A percentile compares a stretch with the other conserved stretches of the same genome.
Conservation (phyloP, 169 alveolate species). For the Toxoplasma gondii region DNA sequence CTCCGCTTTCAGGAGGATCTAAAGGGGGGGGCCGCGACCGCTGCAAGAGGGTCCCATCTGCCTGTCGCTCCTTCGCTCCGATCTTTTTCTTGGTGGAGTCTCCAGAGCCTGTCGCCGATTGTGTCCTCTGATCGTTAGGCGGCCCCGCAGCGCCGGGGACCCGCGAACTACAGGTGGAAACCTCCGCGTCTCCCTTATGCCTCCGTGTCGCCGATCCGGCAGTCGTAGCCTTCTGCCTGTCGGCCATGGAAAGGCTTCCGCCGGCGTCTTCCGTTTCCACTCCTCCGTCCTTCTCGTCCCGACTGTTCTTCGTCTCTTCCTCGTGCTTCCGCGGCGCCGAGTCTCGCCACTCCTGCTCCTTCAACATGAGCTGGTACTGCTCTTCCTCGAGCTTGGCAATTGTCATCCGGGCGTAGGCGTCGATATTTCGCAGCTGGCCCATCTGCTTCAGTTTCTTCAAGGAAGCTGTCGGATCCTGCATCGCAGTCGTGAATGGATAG, state of each 20-base stretch:
- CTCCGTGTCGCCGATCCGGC: neutral
- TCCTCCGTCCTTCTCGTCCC: neutral
- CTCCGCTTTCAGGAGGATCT: slow-evolving; percentile 4
- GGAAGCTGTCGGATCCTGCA: slow-evolving; percentile 29
- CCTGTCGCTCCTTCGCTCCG: neutral
- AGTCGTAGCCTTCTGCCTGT: neutral
- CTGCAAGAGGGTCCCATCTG: neutral
- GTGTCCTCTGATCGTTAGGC: too few species aligned
- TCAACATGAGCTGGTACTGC: slow-evolving; percentile 17
- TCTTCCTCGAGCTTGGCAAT: neutral
- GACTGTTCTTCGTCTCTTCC: neutral
- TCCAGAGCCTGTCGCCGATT: too few species aligned
- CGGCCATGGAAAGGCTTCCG: too few species aligned
- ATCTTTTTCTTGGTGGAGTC: neutral
- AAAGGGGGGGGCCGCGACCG: neutral
- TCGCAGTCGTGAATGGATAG: slow-evolving; percentile 49
- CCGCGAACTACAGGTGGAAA: too few species aligned
- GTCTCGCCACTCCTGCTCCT: neutral
- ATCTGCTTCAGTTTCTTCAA: slow-evolving; percentile 48
- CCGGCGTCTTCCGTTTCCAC: neutral
- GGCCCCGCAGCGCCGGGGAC: too few species aligned
- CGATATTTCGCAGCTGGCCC: slow-evolving; percentile 7
- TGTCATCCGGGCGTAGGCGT: neutral
- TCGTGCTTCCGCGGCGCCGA: slow-evolving; percentile 1
- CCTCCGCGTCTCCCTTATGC: neutral